Evolutionary conservation across 1,284 basidiomycete genomes (phyloP).

Genomic region (Puccinia hordei): DNA sequence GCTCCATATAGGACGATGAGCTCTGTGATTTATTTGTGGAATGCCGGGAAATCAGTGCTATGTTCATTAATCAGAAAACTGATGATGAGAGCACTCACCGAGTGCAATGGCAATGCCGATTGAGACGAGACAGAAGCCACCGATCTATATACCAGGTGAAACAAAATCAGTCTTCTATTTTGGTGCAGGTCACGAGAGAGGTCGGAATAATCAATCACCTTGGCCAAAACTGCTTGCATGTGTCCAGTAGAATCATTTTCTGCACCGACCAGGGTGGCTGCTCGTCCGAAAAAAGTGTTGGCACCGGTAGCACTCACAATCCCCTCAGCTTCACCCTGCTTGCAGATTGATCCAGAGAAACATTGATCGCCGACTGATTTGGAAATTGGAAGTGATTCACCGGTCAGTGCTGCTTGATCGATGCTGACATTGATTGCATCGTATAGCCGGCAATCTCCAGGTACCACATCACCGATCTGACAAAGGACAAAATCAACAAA

Average conservation of each 20-base stretch:
- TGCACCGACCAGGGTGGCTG: conserved; percentile 90
- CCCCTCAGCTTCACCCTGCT: conserved; percentile 96
- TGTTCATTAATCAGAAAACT: conserved; percentile 57
- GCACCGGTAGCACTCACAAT: conserved; percentile 96
- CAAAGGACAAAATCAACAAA: too few species aligned
- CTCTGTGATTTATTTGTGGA: too few species aligned
- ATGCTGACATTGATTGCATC: conserved; percentile 58
- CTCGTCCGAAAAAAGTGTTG: conserved; percentile 65
- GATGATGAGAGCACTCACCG: conserved; percentile 19
- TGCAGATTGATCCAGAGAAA: conserved; percentile 79
- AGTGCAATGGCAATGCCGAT: conserved; percentile 63
- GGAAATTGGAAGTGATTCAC: conserved; percentile 85
- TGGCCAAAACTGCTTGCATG: conserved; percentile 64
- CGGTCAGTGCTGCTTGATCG: conserved; percentile 93
- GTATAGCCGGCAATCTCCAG: conserved; percentile 40
- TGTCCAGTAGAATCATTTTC: conserved; percentile 95
- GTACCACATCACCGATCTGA: conserved; percentile 47
- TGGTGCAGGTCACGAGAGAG: conserved; percentile 62
- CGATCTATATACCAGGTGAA: conserved; percentile 93
- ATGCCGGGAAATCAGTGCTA: conserved; percentile 69
- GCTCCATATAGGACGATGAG: conserved; percentile 84
- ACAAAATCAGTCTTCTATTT: conserved; percentile 58
- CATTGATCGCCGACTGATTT: conserved; percentile 73
- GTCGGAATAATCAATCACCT: conserved; percentile 11
- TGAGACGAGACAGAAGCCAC: conserved; percentile 88